Conservation (phyloP, 768 basidiomycete genomes). For the Epithele typhae region DNA sequence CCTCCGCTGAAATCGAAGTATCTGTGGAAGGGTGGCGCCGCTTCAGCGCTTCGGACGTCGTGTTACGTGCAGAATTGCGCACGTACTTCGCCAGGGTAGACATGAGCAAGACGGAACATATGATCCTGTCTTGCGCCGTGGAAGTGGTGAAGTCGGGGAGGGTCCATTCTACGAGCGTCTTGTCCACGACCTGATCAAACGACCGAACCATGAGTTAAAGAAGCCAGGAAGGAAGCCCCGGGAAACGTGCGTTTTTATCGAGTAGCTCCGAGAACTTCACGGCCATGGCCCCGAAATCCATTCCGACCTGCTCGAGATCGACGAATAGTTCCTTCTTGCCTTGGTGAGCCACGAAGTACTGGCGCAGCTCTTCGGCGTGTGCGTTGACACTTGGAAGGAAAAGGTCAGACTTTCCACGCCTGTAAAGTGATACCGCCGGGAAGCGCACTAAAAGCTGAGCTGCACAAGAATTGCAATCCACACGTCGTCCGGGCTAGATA, state of each 20-base stretch:
- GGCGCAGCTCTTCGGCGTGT: slow-evolving; percentile 29
- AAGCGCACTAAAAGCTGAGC: slow-evolving; percentile 33
- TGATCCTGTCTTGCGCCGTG: slow-evolving; percentile 21
- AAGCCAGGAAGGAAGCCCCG: slow-evolving; percentile 29
- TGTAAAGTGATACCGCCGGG: not conserved
- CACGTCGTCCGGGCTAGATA: slow-evolving; percentile 43
- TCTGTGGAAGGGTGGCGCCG: slow-evolving; percentile 18
- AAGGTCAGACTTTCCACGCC: not conserved
- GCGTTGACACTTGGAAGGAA: slow-evolving; percentile 18
- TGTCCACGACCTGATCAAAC: slow-evolving; percentile 25
- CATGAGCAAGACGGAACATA: slow-evolving; percentile 28
- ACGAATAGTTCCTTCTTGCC: slow-evolving; percentile 30
- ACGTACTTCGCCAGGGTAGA: slow-evolving; percentile 20
- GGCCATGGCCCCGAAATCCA: no score
- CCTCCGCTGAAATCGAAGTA: no score
- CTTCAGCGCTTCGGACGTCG: no score
- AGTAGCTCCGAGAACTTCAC: no score
- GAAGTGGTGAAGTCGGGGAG: slow-evolving; percentile 29
- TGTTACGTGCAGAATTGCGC: no score
- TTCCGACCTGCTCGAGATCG: no score
- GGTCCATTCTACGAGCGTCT: slow-evolving; percentile 24
- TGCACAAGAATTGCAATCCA: slow-evolving; percentile 42
- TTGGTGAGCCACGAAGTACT: slow-evolving; percentile 31
- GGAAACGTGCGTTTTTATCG: slow-evolving; percentile 14
- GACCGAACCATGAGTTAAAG: slow-evolving; percentile 23